Conservation (phyloP, 768 basidiomycete genomes). For the Xanthoconium stramineum region DNA sequence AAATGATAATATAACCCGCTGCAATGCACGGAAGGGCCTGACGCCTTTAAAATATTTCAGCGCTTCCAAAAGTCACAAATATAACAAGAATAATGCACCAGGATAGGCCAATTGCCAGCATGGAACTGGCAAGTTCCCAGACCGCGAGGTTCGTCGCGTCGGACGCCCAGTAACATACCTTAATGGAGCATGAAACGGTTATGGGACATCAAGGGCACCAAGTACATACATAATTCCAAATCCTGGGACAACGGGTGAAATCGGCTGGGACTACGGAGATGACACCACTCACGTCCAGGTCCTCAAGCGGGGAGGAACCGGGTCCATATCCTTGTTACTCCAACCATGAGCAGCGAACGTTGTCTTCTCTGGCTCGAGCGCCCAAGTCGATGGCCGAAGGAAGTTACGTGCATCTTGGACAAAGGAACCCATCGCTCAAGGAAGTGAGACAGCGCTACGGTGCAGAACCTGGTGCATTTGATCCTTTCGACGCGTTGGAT, state of each 20-base stretch:
- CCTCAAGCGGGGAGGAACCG: constrained; percentile 53
- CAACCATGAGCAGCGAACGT: constrained; percentile 61
- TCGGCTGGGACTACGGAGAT: not conserved
- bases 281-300: constrained; percentile 51
- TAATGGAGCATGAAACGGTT: constrained; percentile 11
- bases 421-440: constrained; percentile 8
- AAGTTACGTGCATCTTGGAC: not conserved
- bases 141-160: constrained; percentile 42
- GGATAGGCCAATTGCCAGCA: constrained; percentile 71
- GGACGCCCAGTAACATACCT: constrained; percentile 31
- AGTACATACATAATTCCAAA: constrained; percentile 67
- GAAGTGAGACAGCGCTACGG: not conserved
- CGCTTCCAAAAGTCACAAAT: not conserved
- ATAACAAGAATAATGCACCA: constrained; percentile 39
- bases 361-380: constrained; percentile 27
- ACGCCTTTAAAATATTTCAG: constrained; percentile 38
- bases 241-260: constrained; percentile 19
- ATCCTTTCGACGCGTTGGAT: constrained; percentile 6
- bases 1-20: constrained; percentile 69
- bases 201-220: constrained; percentile 30
- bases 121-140: constrained; percentile 56
- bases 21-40: constrained; percentile 70
- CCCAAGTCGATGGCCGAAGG: constrained; percentile 22
- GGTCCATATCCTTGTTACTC: constrained; percentile 78
- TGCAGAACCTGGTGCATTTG: not conserved